Base-by-base conservation (phyloP, 1,284 basidiomycete genomes). In the Bjerkandera adusta region DNA sequence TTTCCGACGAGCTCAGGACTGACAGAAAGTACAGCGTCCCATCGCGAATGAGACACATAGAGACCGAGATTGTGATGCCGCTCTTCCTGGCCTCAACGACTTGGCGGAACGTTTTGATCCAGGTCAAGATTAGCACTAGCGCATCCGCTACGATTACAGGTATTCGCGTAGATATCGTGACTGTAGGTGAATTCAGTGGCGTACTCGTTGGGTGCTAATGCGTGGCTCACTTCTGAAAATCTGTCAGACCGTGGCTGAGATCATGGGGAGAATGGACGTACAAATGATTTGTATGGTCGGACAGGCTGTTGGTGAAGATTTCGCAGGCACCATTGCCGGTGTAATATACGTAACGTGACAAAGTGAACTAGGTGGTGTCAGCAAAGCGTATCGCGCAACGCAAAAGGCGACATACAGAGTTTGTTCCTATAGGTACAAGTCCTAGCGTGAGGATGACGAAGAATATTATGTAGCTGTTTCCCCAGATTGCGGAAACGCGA, bases 91-190 rank as follows among this genome's bases (percentile, higher is more conserved):
- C 40, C 2, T 48, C 18, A 16, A 36, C 43, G 35, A 43, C 48
- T 41, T 52, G 50, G 12, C 47, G 42, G 21, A 43, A 55, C 2
- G 53, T 55, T 39, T 49, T 55, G 5, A 47, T 27, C 51, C 50
- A 52, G 13, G 53, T 52, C 2, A 55, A 34, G 25, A 47, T 13
- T 10, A 55, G 15, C 5, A 55, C 53, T 4, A 55, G 37, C 1
- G 49, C 15, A 26, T 55, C 53, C n/a, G 20, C 18, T 11, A 21
- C 18, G 20, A 36, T 10, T 6, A 36, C 12, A n/a, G 36, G n/a
- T n/a, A n/a, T n/a, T n/a, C n/a, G n/a, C n/a, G n/a, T n/a, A n/a
- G n/a, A n/a, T n/a, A n/a, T n/a, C n/a, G n/a, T n/a, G n/a, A n/a
- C n/a, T n/a, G n/a, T n/a, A n/a, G n/a, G n/a, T n/a, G n/a, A n/a